A percentile compares a stretch with the other conserved stretches of the same genome.
phyloP scores from a whole-genome alignment of 441 rosid genomes.

The Pelargonium citronellum region DNA sequence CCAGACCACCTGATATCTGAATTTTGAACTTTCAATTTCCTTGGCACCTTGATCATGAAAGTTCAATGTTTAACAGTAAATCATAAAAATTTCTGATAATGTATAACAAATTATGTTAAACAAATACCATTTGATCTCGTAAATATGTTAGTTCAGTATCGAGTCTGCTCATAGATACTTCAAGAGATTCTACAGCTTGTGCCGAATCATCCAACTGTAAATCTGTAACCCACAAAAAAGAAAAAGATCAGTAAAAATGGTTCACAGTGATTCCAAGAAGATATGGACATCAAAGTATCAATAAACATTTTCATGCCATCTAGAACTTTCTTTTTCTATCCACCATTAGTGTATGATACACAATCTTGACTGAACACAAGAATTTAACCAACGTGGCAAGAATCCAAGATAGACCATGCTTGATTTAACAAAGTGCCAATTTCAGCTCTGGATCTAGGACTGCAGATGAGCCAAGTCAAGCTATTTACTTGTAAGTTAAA shows the following conservation, averaged over 20 bases:
- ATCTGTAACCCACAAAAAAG: slow-evolving; percentile 38
- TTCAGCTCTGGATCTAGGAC: too few relatives aligned
- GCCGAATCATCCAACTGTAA: slow-evolving; percentile 41
- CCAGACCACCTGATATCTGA: slow-evolving; percentile 88
- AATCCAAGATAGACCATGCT: background rate
- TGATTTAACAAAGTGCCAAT: too few relatives aligned
- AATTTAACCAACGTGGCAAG: background rate
- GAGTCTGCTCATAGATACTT: slow-evolving; percentile 31
- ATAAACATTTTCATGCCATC: slow-evolving; percentile 6
- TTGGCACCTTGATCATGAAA: slow-evolving; percentile 44
- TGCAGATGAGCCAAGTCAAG: too few relatives aligned
- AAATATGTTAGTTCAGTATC: slow-evolving; percentile 12
- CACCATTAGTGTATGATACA: background rate
- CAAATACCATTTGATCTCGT: slow-evolving; percentile 27
- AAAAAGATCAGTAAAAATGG: background rate
- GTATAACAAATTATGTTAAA: slow-evolving; percentile 9
- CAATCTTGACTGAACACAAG: too few relatives aligned
- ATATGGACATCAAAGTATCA: background rate
- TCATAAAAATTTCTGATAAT: slow-evolving; percentile 12
- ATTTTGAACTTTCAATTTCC: slow-evolving; percentile 40
- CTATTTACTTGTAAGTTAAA: too few relatives aligned
- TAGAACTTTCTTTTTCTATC: background rate
- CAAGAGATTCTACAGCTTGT: slow-evolving; percentile 43
- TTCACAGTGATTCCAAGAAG: background rate
- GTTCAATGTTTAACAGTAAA: slow-evolving; percentile 17